A percentile compares a stretch with the other conserved stretches of the same genome.
Evolutionary conservation across 257 asterid genomes (phyloP).

Genomic region (Petunia axillaris): DNA sequence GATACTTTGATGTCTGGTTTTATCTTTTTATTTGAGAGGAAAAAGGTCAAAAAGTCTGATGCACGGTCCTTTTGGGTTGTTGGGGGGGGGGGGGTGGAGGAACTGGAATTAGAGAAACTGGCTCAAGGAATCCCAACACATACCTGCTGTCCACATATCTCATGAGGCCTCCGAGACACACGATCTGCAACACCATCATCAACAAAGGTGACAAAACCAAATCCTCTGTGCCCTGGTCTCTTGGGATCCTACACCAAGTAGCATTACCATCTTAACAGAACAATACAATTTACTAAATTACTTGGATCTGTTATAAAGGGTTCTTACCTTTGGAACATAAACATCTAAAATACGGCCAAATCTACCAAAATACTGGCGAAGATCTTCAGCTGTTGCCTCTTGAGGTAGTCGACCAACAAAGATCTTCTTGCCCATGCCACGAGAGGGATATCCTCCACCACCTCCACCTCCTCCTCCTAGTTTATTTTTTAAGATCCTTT

Average conservation of each 20-base stretch:
- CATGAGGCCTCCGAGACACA: slow-evolving; percentile 94
- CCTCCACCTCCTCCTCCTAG: slow-evolving; percentile 52
- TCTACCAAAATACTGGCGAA: slow-evolving; percentile 93
- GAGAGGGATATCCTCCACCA: slow-evolving; percentile 47
- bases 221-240: slow-evolving; percentile 96
- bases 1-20: too few species aligned
- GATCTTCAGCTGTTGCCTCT: slow-evolving; percentile 94
- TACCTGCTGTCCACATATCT: slow-evolving; percentile 98
- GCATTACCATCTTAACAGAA: slow-evolving; percentile 18
- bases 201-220: slow-evolving; percentile 96
- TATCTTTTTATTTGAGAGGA: too few species aligned
- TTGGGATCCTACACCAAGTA: slow-evolving; percentile 79
- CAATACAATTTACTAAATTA: not conserved
- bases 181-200: slow-evolving; percentile 99
- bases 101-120: not conserved
- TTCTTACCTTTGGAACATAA: slow-evolving; percentile 90
- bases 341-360: slow-evolving; percentile 94
- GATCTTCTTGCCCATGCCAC: slow-evolving; percentile 93
- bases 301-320: slow-evolving; percentile 12
- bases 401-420: slow-evolving; percentile 99
- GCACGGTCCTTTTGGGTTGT: too few species aligned
- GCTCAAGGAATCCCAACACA: not conserved
- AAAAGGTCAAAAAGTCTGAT: too few species aligned
- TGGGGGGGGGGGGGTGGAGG: not conserved
- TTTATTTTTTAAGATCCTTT: slow-evolving; percentile 21